These are phyloP conservation scores for Guadua angustifolia DNA, from an alignment of 176 grass and related monocot genomes.

Conservation along the genomic window DNA sequence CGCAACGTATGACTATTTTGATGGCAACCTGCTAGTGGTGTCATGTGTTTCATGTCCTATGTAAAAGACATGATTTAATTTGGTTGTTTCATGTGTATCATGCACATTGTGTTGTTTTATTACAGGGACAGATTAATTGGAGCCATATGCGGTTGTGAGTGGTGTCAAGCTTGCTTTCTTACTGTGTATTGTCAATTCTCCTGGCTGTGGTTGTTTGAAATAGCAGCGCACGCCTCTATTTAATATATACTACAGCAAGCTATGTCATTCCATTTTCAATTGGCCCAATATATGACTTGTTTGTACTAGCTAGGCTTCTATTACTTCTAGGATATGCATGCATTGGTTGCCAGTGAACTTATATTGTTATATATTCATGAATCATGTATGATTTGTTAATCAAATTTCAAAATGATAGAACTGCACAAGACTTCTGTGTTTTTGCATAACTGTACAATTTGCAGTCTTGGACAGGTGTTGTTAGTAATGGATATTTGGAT, in stretches of 20 bases:
- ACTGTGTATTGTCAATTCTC: background rate
- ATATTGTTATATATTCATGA: constrained; percentile 17
- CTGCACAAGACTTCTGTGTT: background rate
- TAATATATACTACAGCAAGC: constrained; percentile 21
- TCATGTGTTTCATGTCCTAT: background rate
- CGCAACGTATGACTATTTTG: background rate
- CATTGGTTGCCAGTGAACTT: background rate
- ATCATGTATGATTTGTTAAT: background rate
- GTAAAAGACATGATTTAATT: background rate
- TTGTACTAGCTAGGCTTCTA: constrained; percentile 8
- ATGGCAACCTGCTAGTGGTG: background rate
- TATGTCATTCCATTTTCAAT: constrained; percentile 13
- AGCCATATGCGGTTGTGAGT: background rate
- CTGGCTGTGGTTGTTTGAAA: constrained; percentile 12
- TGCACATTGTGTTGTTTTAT: background rate
- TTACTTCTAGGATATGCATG: constrained; percentile 17
- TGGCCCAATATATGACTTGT: background rate
- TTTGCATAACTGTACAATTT: constrained; percentile 2
- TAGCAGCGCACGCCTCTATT: constrained; percentile 3
- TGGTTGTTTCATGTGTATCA: background rate
- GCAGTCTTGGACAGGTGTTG: constrained; percentile 48
- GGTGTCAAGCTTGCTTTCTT: background rate
- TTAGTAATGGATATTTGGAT: constrained; percentile 49
- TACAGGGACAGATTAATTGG: background rate
- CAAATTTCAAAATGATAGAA: constrained; percentile 5